Base-by-base conservation (phyloP, 768 basidiomycete genomes). In the Pilatotrama ljubarskyi region DNA sequence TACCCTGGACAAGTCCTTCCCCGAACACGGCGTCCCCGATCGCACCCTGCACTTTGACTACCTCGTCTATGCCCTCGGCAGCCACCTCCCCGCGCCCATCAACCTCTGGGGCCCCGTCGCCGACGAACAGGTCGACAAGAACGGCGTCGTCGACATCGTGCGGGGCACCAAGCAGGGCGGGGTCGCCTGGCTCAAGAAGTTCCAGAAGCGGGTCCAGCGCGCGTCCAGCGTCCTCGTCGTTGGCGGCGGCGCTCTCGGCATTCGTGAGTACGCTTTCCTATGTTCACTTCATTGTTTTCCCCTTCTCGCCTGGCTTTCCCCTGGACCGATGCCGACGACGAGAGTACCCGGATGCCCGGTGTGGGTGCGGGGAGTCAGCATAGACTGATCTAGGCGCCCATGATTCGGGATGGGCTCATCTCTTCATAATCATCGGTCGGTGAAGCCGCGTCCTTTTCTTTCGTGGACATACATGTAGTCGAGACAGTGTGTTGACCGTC, bases 221-320 rank as follows among this genome's bases (percentile, higher is more conserved):
- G 78, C 85, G 0, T 72, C 69, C 1, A 81, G 77, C 41, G 77
- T 91, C 3, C 78, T 90, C 7, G 79, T 90, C 14, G 80, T 90
- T 2, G 89, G 90, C 1, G 88, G 86, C 11, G 89, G 90, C 0
- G 86, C 89, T 0, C 79, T 90, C 9, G 89, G 88, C 3, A 83
- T 90, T 25, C 86, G 86, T 88, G 68, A 64, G 84, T 78, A 15
- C 29, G 41, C 18, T 42, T 20, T 41, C 1, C 46, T 41, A 9
- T 14, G 15, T 41, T 25, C 58, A 25, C 51, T 38, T 47, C 37
- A 15, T 35, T 7, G 0, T 15, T 36, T n/a, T 43, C 18, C 49
- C 38, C 1, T 13, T 24, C 24, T 37, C 20, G n/a, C 32, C 17
- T 43, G 13, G 15, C 25, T 25, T 40, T 36, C 18, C 37, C 26